Evolutionary conservation across 768 basidiomycete genomes (phyloP).

Genomic region (Tulasnella sp.): DNA sequence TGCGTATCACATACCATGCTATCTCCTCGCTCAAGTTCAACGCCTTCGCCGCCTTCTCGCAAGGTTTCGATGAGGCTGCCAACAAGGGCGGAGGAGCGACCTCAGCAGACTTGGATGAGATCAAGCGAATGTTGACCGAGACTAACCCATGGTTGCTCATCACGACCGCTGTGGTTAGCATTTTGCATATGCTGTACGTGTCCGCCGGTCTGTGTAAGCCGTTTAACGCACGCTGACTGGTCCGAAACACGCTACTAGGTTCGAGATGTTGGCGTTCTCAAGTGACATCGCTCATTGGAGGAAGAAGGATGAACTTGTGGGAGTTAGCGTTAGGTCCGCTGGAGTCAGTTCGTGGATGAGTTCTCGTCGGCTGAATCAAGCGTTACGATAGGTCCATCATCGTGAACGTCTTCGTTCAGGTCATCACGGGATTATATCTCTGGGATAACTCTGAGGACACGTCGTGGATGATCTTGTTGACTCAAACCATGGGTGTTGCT

Average conservation of each 20-base stretch:
- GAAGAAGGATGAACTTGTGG: slow-evolving; percentile 88
- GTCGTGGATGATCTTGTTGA: slow-evolving; percentile 94
- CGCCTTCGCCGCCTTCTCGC: slow-evolving; percentile 76
- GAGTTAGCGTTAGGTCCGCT: slow-evolving; percentile 83
- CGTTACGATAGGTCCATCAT: slow-evolving; percentile 52
- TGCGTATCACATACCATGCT: slow-evolving; percentile 79
- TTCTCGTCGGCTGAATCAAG: slow-evolving; percentile 11
- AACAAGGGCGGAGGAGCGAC: slow-evolving; percentile 42
- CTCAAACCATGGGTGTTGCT: slow-evolving; percentile 73
- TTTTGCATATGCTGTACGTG: slow-evolving; percentile 84
- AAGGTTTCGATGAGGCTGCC: slow-evolving; percentile 75
- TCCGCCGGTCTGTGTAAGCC: background rate
- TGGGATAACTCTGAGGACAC: slow-evolving; percentile 95
- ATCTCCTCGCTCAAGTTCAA: slow-evolving; percentile 87
- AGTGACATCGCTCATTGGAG: slow-evolving; percentile 94
- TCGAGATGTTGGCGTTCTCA: slow-evolving; percentile 64
- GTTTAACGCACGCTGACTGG: background rate
- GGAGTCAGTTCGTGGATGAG: slow-evolving; percentile 29
- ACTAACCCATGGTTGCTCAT: slow-evolving; percentile 85
- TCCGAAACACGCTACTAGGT: background rate
- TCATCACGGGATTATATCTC: slow-evolving; percentile 85
- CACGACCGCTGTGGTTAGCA: slow-evolving; percentile 70
- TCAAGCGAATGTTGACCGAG: slow-evolving; percentile 90
- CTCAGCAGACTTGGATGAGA: slow-evolving; percentile 80
- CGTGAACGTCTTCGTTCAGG: slow-evolving; percentile 86